A percentile compares a stretch with the other conserved stretches of the same genome.
Conservation (phyloP, 441 rosid species). For the Populus hybrid region DNA sequence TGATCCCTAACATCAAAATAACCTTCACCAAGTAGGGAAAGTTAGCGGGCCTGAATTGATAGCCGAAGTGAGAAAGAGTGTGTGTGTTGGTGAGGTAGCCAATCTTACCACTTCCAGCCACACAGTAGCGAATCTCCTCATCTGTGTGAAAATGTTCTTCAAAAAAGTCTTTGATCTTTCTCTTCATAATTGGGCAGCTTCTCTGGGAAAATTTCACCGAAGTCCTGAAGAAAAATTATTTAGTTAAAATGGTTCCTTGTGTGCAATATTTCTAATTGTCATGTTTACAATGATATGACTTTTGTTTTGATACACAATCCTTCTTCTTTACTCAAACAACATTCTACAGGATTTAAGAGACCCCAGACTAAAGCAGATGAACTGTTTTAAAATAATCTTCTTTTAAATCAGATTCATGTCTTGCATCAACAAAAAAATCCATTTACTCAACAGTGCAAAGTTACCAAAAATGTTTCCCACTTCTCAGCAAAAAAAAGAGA, state of each 20-base stretch:
- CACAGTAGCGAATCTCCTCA: slow-evolving; percentile 90
- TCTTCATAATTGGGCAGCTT: slow-evolving; percentile 82
- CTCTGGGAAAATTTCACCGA: slow-evolving; percentile 85
- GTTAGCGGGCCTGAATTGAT: not conserved
- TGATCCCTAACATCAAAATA: slow-evolving; percentile 84
- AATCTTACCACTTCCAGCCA: slow-evolving; percentile 84
- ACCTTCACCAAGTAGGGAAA: slow-evolving; percentile 41
- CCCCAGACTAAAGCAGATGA: not conserved
- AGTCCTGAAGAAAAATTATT: slow-evolving; percentile 49
- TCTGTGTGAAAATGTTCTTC: slow-evolving; percentile 92
- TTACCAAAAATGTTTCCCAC: not conserved
- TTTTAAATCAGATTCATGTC: not conserved
- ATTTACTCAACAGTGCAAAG: not conserved
- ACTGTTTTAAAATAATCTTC: not conserved
- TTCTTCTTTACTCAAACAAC: not conserved
- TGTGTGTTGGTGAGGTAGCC: not conserved
- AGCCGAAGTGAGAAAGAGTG: no score
- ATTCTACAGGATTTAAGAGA: not conserved
- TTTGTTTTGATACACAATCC: not conserved
- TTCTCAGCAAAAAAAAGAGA: not conserved
- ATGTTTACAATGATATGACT: not conserved
- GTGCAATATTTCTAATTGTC: not conserved
- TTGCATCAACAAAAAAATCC: not conserved
- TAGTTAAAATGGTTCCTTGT: not conserved
- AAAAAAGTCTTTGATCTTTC: slow-evolving; percentile 75